Evolutionary conservation across 2,329 filamentous ascomycete genomes (phyloP).

Genomic region (Venturia pyrina): DNA sequence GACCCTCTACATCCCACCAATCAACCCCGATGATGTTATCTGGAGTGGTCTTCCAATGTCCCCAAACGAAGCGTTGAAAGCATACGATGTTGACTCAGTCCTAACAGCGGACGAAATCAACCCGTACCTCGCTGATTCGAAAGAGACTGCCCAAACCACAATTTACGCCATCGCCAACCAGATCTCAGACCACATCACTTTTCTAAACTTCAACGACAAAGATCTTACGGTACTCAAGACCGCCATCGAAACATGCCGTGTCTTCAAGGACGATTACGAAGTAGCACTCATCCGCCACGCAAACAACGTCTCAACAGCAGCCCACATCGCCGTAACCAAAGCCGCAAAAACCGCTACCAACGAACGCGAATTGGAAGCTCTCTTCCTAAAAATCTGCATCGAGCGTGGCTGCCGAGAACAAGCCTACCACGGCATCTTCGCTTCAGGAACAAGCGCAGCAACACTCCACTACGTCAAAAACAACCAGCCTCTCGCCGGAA

Average conservation of each 20-base stretch:
- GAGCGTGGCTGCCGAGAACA: constrained; percentile 68
- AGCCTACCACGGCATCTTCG: constrained; percentile 81
- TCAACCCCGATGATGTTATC: constrained; percentile 80
- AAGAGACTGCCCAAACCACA: constrained; percentile 29
- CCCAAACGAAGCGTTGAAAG: constrained; percentile 59
- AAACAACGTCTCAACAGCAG: constrained; percentile 66
- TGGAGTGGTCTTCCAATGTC: constrained; percentile 86
- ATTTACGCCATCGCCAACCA: constrained; percentile 73
- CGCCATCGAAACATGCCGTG: constrained; percentile 70
- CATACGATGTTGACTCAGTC: constrained; percentile 63
- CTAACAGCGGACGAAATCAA: constrained; percentile 65
- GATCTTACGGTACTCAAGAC: constrained; percentile 45
- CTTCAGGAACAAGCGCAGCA: constrained; percentile 67
- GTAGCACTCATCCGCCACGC: constrained; percentile 72
- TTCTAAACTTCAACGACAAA: constrained; percentile 58
- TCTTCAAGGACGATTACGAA: constrained; percentile 80
- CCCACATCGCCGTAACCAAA: constrained; percentile 61
- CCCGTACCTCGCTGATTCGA: constrained; percentile 44
- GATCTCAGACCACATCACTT: constrained; percentile 60
- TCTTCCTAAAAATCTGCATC: constrained; percentile 69
- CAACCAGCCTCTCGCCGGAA: constrained; percentile 32
- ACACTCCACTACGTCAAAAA: constrained; percentile 76
- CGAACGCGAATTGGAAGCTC: constrained; percentile 73
- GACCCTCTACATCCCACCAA: constrained; percentile 82
- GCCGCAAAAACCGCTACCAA: constrained; percentile 55